Conservation (phyloP, 2,329 filamentous ascomycete genomes). For the Cladophialophora exuberans region DNA sequence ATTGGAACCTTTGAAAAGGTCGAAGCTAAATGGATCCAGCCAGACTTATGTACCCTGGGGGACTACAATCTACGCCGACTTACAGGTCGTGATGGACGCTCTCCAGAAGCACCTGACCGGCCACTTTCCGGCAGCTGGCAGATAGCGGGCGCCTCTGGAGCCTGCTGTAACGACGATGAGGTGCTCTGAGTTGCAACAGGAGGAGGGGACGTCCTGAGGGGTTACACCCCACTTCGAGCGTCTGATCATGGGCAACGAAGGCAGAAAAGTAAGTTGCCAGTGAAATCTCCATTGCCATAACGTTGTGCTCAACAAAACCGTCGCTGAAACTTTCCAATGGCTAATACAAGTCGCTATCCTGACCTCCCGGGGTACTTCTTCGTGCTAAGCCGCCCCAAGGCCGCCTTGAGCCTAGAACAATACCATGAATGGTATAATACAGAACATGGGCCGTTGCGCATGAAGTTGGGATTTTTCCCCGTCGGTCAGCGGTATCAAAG, state of each 20-base stretch:
- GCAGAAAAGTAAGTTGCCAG: not conserved
- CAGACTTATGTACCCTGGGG: conserved; percentile 6
- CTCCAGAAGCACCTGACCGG: not conserved
- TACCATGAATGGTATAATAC: conserved; percentile 96
- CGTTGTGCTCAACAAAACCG: not conserved
- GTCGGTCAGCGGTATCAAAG: conserved; percentile 81
- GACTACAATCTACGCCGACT: not conserved
- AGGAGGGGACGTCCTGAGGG: not conserved
- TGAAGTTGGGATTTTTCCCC: conserved; percentile 72
- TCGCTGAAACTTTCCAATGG: not conserved
- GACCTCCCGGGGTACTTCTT: conserved; percentile 65
- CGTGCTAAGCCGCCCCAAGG: conserved; percentile 77
- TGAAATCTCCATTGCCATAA: not conserved
- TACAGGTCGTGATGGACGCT: not conserved
- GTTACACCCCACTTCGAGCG: not conserved
- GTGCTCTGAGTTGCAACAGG: not conserved
- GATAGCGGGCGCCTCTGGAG: not conserved
- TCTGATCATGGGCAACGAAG: not conserved
- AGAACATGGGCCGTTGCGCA: conserved; percentile 81
- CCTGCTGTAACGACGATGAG: not conserved
- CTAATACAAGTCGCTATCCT: not conserved
- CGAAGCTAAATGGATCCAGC: not conserved
- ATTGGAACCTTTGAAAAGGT: no score
- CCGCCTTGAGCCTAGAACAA: conserved; percentile 38
- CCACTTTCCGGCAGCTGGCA: conserved; percentile 1